Percentiles rank a stretch among this genome's conserved stretches.
Evolutionary conservation across 257 asterid genomes (phyloP).

Genomic region (Misopates orontium): DNA sequence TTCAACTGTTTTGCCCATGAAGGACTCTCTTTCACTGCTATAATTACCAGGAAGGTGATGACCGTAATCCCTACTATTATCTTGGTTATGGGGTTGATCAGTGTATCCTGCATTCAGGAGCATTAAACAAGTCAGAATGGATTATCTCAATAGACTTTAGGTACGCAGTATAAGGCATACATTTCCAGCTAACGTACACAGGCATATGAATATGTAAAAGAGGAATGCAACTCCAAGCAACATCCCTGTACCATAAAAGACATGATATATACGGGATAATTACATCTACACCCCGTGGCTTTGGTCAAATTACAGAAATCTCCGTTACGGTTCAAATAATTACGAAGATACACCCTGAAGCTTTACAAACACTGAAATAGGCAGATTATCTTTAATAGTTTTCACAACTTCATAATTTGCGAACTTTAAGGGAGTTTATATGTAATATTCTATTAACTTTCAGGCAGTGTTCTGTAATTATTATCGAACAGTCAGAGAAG

Average conservation of each 20-base stretch:
- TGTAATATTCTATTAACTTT: too few relatives aligned
- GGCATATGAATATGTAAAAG: slow-evolving; percentile 1
- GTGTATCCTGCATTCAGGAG: slow-evolving; percentile 59
- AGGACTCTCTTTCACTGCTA: slow-evolving; percentile 66
- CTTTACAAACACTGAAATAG: too few relatives aligned
- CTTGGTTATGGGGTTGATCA: slow-evolving; percentile 68
- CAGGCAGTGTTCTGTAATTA: too few relatives aligned
- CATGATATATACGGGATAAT: not conserved
- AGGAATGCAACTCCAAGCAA: not conserved
- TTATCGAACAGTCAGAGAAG: too few relatives aligned
- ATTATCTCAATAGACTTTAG: slow-evolving; percentile 5
- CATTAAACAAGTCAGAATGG: slow-evolving; percentile 22
- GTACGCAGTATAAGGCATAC: not conserved
- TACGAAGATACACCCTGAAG: too few relatives aligned
- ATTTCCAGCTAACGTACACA: slow-evolving; percentile 7
- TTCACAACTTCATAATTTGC: too few relatives aligned
- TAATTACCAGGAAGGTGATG: slow-evolving; percentile 46
- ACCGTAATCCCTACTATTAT: slow-evolving; percentile 59
- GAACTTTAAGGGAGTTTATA: too few relatives aligned
- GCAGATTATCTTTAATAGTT: too few relatives aligned
- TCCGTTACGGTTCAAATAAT: too few relatives aligned
- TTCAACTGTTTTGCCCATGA: slow-evolving; percentile 60
- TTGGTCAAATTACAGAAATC: too few relatives aligned
- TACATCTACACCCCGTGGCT: not conserved
- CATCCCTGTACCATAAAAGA: not conserved